Base-by-base conservation (phyloP, 2,329 filamentous ascomycete species). In the Colletotrichum shisoi region DNA sequence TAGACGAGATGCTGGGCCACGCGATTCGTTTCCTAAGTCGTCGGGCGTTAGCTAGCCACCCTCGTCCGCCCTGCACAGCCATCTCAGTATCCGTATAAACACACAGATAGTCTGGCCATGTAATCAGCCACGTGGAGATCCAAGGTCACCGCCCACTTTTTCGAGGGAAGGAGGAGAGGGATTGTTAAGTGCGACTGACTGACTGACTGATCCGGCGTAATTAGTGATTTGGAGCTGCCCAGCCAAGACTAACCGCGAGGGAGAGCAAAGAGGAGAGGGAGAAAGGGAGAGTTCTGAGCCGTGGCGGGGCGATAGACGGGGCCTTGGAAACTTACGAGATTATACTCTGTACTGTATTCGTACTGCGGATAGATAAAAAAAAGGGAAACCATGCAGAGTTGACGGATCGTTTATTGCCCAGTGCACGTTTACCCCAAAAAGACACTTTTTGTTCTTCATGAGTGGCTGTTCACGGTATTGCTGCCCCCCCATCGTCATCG, bases 361-460 rank as follows among this genome's bases (percentile, higher is more conserved):
- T 34, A 34, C 31, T 34, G 31, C 31, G 31, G 8, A 34, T 7
- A 34, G 31, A 9, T 7, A 34, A 34, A 34, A 34, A 34, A 34
- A 34, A 34, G 7, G 31, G 3, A 34, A 34, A 17, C 34, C 34
- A 19, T 8, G 19, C 3, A 21, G n/a, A 21, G 31, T 37, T 5
- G 42, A 39, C 56, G 42, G 42, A 39, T 46, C 31, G 19, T 24
- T 21, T 58, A 9, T 31, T 58, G 31, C 42, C 9, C 31, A 58
- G 31, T 58, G 56, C 56, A 54, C 37, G 34, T 13, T 6, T n/a
- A 11, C 3, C 27, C 3, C 11, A n/a, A 11, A 19, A 31, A 34
- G 48, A 51, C 24, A n/a, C 24, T 3, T 51, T 51, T 34, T 34
- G 7, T 34, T 9, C 15, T 34, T n/a, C 46, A 31, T 15, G 48